These are phyloP conservation scores for Colletotrichum sp. DNA, from an alignment of 2,329 filamentous ascomycete genomes.

Conservation along the genomic window DNA sequence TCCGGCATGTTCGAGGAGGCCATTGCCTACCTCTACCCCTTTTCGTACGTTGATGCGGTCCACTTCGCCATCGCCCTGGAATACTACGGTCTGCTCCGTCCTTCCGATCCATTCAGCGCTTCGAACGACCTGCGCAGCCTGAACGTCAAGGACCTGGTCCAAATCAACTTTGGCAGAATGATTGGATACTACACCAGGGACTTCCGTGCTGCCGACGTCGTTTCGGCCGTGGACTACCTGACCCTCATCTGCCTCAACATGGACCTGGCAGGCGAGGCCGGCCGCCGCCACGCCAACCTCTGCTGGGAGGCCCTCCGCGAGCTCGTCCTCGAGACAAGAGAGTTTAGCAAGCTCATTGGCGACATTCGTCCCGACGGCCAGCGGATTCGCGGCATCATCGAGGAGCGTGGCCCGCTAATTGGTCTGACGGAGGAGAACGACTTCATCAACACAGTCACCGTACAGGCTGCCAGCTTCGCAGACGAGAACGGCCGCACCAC, in stretches of 20 bases:
- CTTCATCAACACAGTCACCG: conserved; percentile 89
- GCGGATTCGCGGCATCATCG: conserved; percentile 85
- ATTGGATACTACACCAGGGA: conserved; percentile 95
- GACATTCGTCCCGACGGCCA: conserved; percentile 88
- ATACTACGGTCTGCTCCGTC: conserved; percentile 88
- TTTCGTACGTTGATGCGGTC: conserved; percentile 90
- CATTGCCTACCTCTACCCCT: conserved; percentile 87
- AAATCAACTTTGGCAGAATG: conserved; percentile 94
- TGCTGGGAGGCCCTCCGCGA: conserved; percentile 94
- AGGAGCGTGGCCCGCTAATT: conserved; percentile 83
- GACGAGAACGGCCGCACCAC: conserved; percentile 94
- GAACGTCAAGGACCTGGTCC: conserved; percentile 73
- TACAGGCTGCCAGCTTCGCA: conserved; percentile 89
- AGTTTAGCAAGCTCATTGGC: conserved; percentile 92
- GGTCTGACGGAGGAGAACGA: conserved; percentile 80
- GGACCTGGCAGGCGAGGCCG: conserved; percentile 76
- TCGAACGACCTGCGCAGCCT: conserved; percentile 73
- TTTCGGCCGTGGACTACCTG: conserved; percentile 92
- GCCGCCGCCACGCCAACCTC: conserved; percentile 77
- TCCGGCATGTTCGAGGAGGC: conserved; percentile 95
- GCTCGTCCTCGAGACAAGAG: conserved; percentile 93
- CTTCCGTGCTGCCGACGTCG: conserved; percentile 89
- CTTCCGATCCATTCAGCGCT: conserved; percentile 78
- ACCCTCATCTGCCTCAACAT: conserved; percentile 89
- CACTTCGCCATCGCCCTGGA: conserved; percentile 91